Conservation (phyloP, 768 basidiomycete species). For the Scleroderma citrinum region DNA sequence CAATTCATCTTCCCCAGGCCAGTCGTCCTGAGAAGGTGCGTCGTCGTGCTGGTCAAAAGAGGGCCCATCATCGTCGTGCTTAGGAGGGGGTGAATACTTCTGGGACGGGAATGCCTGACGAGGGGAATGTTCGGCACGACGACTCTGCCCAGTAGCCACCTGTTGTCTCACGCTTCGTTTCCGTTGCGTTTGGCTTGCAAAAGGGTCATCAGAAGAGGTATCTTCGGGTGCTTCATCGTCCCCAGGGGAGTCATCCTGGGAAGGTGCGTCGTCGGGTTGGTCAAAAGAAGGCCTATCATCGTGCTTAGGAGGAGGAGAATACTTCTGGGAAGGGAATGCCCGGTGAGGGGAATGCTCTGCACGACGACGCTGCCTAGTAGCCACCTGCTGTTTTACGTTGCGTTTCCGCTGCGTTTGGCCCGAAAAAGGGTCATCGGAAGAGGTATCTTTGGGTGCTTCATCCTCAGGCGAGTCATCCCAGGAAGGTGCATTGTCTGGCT, state of each 20-base stretch:
- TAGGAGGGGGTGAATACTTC: not conserved
- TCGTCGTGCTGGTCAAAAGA: not conserved
- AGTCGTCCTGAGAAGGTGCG: not conserved
- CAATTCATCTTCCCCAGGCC: not conserved
- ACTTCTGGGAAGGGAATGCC: not conserved
- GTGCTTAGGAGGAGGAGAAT: not conserved
- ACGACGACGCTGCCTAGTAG: not conserved
- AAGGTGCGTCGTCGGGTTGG: not conserved
- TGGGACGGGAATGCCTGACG: not conserved
- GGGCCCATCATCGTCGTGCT: too few species aligned
- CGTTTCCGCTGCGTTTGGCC: conserved; percentile 1
- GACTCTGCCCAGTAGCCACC: conserved; percentile 1
- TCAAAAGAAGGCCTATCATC: too few species aligned
- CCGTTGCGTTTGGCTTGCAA: not conserved
- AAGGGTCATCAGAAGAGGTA: not conserved
- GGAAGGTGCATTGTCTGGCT: not conserved
- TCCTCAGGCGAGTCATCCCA: not conserved
- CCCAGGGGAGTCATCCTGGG: not conserved
- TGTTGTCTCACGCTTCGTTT: conserved; percentile 12
- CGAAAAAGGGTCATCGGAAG: not conserved
- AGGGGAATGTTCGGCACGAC: not conserved
- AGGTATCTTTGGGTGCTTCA: not conserved
- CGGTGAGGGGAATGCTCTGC: not conserved
- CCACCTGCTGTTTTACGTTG: conserved; percentile 9
- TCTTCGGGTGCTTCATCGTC: not conserved